Base-by-base conservation (phyloP, 2,329 filamentous ascomycete genomes). In the Coleophoma cylindrospora region DNA sequence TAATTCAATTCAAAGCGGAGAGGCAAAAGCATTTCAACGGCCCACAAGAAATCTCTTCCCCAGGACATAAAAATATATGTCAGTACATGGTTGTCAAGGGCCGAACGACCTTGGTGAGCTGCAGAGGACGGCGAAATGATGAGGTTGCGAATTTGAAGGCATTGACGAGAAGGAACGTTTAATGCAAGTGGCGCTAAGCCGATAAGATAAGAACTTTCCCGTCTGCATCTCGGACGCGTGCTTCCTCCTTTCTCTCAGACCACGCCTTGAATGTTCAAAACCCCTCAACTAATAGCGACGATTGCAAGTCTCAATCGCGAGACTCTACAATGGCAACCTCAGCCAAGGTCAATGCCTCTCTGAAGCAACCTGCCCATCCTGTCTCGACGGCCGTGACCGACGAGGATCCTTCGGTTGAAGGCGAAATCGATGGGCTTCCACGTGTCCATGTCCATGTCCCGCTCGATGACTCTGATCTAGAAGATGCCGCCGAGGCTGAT, bases 361-460 rank as follows among this genome's bases (percentile, higher is more conserved):
- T 32, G 33, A 45, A 45, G 36, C 13, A 38, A 17, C 15, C 36
- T 38, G 36, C 36, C 13, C 7, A n/a, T 14, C 36, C 36, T n/a
- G 41, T 27, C 27, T 13, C 13, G 13, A 12, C 32, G 10, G 12
- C 15, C 12, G 17, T n/a, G 9, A 15, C 21, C 21, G 22, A 44
- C 3, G 41, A 33, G 12, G 41, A 44, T 11, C 13, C 21, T 34
- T n/a, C 22, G 10, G 8, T 44, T 13, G 41, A 32, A 15, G 41
- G 19, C 19, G n/a, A 41, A 13, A 34, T 48, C 44, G 55, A 54
- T 45, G 45, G 41, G 17, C 17, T 43, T 19, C 51, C 54, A n/a
- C 45, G 52, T 33, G 43, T 57, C 37, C 52, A 55, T 19, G 43
- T 57, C 40, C 32, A 51, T 15, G 50, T 51, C 21, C 51, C 56